Base-by-base conservation (phyloP, 192 early-diverging fungal species). In the Mortierella antarctica region DNA sequence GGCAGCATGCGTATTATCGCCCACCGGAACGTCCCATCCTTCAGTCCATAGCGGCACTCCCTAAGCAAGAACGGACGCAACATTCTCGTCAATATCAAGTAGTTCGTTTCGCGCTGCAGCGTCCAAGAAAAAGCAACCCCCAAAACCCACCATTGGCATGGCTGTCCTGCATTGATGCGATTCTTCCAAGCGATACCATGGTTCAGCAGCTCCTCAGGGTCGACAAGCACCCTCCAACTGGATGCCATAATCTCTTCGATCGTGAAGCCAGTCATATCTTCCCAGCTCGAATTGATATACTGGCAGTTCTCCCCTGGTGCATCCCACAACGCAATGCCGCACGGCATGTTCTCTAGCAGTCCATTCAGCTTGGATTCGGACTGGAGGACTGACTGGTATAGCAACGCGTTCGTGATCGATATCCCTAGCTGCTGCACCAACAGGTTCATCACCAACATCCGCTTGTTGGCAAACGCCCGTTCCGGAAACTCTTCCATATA, bases 341-440 rank as follows among this genome's bases (percentile, higher is more conserved):
- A 80, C 1, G 77, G 77, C 77, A 80, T 80, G 44, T 80, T 80
- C 65, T 80, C 77, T 39, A 80, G 42, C 47, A 80, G 39, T 18
- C 77, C 77, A 14, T 67, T 80, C 65, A 72, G 21, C 47, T 72
- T 80, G 23, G 65, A 57, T 60, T 80, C 77, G 20, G 77, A 80
- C 18, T 80, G 73, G 18, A 84, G 76, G 2, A 86, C 83, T 0
- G 85, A 86, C 44, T 84, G 83, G 58, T 85, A 87, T 23, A 87
- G 58, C 21, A 87, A 61, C 11, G 86, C 86, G 53, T 87, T 87
- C 6, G 84, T 85, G 31, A 87, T 83, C 10, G 86, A 87, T 52
- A 87, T 87, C 14, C 86, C 86, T 65, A 87, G 65, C 52, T 87
- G 86, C 42, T 87, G 86, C 44, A 84, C 84, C 45, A 87, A 41